phyloP scores from a whole-genome alignment of 129 eudicot genomes.

The Centrapalus pauciflorus region DNA sequence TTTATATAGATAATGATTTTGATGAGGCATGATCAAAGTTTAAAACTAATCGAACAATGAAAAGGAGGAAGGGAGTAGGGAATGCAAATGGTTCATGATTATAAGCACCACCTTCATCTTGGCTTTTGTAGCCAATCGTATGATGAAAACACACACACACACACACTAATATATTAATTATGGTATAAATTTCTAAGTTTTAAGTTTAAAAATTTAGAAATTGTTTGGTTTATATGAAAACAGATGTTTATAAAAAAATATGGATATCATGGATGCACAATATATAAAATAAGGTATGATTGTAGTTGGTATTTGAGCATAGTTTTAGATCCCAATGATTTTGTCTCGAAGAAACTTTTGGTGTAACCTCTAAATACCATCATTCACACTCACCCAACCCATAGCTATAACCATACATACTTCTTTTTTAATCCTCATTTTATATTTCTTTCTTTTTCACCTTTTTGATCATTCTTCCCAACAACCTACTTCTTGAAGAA shows the following conservation, averaged over 20 bases:
- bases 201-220: not conserved
- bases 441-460: not conserved
- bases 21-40: not conserved
- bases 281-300: too few species aligned
- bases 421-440: constrained; percentile 28
- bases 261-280: too few species aligned
- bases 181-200: too few species aligned
- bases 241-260: too few species aligned
- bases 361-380: constrained; percentile 30
- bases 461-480: constrained; percentile 7
- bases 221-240: not conserved
- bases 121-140: constrained; percentile 12
- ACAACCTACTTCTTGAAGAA: not conserved
- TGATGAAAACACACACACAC: not conserved
- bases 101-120: constrained; percentile 15
- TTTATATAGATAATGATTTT: not conserved
- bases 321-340: constrained; percentile 32
- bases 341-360: constrained; percentile 29
- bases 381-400: constrained; percentile 29
- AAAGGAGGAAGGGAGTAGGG: not conserved
- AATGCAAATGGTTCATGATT: constrained; percentile 19
- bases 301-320: constrained; percentile 20
- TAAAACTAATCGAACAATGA: not conserved
- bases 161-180: too few species aligned
- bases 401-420: constrained; percentile 28